A percentile compares a stretch with the other conserved stretches of the same genome.
Conservation (phyloP, 805 yeast genomes). For the Starmera dryadoides region DNA sequence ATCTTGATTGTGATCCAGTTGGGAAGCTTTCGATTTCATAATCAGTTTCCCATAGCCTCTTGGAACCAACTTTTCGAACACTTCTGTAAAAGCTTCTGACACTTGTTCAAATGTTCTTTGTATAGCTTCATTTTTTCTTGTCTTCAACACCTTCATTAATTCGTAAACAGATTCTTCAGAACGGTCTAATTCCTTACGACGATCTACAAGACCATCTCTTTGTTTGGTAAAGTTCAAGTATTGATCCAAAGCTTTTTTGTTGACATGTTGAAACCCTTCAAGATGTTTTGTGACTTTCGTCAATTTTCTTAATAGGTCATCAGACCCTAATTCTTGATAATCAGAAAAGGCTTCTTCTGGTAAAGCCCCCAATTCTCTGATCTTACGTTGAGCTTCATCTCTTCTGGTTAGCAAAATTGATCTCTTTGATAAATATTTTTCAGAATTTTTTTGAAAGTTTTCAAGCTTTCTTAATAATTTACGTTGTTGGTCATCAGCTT, state of each 20-base stretch:
- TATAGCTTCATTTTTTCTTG: constrained; percentile 79
- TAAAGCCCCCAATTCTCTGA: constrained; percentile 79
- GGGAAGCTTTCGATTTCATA: constrained; percentile 33
- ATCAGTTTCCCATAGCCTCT: constrained; percentile 69
- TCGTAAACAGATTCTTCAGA: constrained; percentile 70
- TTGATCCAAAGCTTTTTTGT: constrained; percentile 86
- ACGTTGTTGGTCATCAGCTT: constrained; percentile 52
- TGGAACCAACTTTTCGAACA: constrained; percentile 80
- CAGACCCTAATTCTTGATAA: constrained; percentile 39
- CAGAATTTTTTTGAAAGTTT: constrained; percentile 53
- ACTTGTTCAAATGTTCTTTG: constrained; percentile 71
- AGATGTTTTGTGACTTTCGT: constrained; percentile 50
- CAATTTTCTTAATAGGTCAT: constrained; percentile 44
- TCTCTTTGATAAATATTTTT: constrained; percentile 56
- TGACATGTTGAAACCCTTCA: constrained; percentile 65
- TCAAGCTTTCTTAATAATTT: constrained; percentile 49
- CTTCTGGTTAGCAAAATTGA: constrained; percentile 51
- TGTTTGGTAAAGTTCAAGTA: constrained; percentile 66
- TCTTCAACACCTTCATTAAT: constrained; percentile 60
- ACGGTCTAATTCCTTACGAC: constrained; percentile 61
- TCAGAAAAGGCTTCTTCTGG: constrained; percentile 75
- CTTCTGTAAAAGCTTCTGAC: constrained; percentile 60
- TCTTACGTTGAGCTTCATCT: constrained; percentile 64
- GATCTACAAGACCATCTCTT: constrained; percentile 52
- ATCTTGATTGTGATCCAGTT: constrained; percentile 7